Evolutionary conservation across 106 monocot genomes (phyloP), one percentile per base, ranked within the genome.

Genomic region (Chionographis japonica): DNA sequence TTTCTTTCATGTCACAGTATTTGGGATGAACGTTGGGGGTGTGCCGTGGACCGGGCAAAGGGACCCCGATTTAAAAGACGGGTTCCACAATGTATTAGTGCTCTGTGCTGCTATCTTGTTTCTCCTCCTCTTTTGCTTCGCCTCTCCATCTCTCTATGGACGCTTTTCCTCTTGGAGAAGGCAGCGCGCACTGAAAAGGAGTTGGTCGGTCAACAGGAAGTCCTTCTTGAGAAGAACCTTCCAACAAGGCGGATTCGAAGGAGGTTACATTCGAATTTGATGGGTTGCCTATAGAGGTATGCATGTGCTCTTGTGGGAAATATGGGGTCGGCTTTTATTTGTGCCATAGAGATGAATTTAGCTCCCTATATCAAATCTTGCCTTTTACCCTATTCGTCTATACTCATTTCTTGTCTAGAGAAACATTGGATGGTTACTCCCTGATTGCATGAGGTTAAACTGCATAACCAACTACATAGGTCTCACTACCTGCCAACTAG

Each of bases 11-110:
- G 27, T n/a, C 62, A 60, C 86, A 95, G 95, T 97, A 27, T 97
- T 97, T 59, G 95, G 95, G 18, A 97, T 97, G 95, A 97, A 97
- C 61, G 95, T 97, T 19, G 95, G 92, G 6, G 92, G 95, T 35
- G 92, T 97, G 12, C 95, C 95, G 60, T 95, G 95, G 95, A 92
- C 95, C 40, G 75, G 74, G 27, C 86, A 90, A 67, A 83, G 69
- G n/a, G 67, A 78, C 41, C 91, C 91, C 8, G 52, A 50, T 40
- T 16, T 82, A 14, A 72, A 79, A 53, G 75, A 89, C 57, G 95
- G 95, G 36, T 95, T 95, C 60, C 56, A 75, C 27, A 89, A 92
- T 61, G 95, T 95, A 16, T 74, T 95, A 68, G 10, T 95, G 18
- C 58, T 95, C n/a, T 86, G 92, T 55, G 90, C 70, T 60, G 77